Conservation (phyloP, 1,284 basidiomycete genomes). For the Porogramme epimiltina region DNA sequence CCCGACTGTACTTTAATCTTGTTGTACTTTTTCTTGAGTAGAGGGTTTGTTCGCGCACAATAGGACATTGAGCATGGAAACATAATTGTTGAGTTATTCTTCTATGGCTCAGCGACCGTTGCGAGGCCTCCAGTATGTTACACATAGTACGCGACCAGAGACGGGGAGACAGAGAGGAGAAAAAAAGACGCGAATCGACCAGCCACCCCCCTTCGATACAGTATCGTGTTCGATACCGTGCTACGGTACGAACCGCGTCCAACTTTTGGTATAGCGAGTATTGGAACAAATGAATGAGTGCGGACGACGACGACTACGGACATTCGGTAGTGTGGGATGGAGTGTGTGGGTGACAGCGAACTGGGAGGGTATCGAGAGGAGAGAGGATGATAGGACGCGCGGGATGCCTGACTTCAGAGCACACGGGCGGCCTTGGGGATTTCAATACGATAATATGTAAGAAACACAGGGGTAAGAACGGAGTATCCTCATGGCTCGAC, state of each 20-base stretch:
- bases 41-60: neutral
- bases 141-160: constrained; percentile 40
- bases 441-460: constrained; percentile 24
- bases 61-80: no score
- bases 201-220: constrained; percentile 37
- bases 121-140: constrained; percentile 42
- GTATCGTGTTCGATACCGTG: constrained; percentile 27
- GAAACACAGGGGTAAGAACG: constrained; percentile 21
- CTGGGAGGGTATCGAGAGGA: constrained; percentile 6
- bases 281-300: constrained; percentile 25
- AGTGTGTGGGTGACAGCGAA: constrained; percentile 11
- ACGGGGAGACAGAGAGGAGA: constrained; percentile 30
- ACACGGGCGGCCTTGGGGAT: constrained; percentile 12
- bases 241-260: constrained; percentile 23
- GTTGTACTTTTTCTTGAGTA: no score
- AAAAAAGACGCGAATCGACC: constrained; percentile 31
- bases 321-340: constrained; percentile 15
- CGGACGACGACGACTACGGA: constrained; percentile 19
- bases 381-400: constrained; percentile 11
- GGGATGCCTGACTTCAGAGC: constrained; percentile 10
- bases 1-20: neutral
- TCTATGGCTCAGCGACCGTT: constrained; percentile 41
- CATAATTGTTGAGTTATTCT: constrained; percentile 20
- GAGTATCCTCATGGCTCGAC: constrained; percentile 26
- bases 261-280: constrained; percentile 19